Evolutionary conservation across 345 rosid genomes (phyloP).

Genomic region (Turritis glabra): DNA sequence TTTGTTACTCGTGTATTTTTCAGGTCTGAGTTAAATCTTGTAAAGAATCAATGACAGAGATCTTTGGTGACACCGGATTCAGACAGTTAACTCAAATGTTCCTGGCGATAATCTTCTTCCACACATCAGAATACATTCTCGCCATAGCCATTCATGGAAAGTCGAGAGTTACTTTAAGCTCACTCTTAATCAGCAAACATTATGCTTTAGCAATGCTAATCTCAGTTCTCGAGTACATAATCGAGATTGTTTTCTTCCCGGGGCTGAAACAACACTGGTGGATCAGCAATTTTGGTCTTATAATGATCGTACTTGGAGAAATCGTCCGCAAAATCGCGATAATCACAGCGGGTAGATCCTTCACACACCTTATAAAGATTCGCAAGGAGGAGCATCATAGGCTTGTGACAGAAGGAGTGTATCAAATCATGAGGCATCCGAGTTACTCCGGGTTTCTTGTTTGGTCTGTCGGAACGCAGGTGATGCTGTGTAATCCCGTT

Average conservation of each 20-base stretch:
- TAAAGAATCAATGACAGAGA: slow-evolving; percentile 50
- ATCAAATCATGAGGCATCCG: slow-evolving; percentile 64
- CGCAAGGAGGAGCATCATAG: slow-evolving; percentile 55
- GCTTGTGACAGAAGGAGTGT: slow-evolving; percentile 65
- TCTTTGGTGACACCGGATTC: slow-evolving; percentile 44
- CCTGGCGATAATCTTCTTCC: slow-evolving; percentile 58
- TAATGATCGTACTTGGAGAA: slow-evolving; percentile 56
- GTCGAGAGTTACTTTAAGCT: slow-evolving; percentile 53
- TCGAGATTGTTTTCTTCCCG: slow-evolving; percentile 53
- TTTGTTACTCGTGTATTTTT: slow-evolving; percentile 30
- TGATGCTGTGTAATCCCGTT: slow-evolving; percentile 73
- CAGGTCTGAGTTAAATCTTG: slow-evolving; percentile 41
- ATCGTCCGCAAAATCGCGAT: slow-evolving; percentile 58
- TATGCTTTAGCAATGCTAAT: slow-evolving; percentile 57
- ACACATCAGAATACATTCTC: slow-evolving; percentile 57
- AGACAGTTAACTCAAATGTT: slow-evolving; percentile 61
- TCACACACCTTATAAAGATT: slow-evolving; percentile 70
- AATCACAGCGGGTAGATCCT: slow-evolving; percentile 68
- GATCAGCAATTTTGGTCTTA: slow-evolving; percentile 61
- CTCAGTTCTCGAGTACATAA: slow-evolving; percentile 54
- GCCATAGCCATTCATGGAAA: slow-evolving; percentile 55
- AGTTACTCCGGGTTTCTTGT: slow-evolving; percentile 68
- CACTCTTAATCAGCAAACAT: slow-evolving; percentile 62
- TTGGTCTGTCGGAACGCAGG: slow-evolving; percentile 76
- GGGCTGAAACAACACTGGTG: slow-evolving; percentile 61